phyloP scores from a whole-genome alignment of 2,329 filamentous ascomycete species.

The Phialemonium atrogriseum region DNA sequence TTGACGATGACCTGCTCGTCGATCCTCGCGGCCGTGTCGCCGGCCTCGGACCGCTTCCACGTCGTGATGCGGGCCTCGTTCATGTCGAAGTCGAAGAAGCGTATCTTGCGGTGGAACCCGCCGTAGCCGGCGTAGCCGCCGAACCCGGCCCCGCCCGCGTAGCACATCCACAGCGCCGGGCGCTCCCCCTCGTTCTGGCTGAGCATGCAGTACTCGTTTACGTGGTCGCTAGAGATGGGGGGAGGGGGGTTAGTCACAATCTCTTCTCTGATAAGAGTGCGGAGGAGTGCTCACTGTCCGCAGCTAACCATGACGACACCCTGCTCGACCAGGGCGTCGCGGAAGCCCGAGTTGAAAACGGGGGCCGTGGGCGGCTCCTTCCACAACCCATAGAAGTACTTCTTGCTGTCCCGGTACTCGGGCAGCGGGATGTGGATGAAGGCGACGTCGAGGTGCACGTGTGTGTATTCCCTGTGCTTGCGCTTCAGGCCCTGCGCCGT shows the following conservation, averaged over 20 bases:
- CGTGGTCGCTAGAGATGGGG: slow-evolving; percentile 61
- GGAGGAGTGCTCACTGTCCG: slow-evolving; percentile 59
- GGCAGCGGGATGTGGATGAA: slow-evolving; percentile 97
- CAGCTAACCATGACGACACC: slow-evolving; percentile 82
- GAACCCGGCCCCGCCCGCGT: slow-evolving; percentile 84
- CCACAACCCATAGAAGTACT: slow-evolving; percentile 61
- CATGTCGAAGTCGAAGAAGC: slow-evolving; percentile 89
- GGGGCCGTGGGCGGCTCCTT: slow-evolving; percentile 82
- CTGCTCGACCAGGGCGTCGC: slow-evolving; percentile 77
- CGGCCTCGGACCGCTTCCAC: slow-evolving; percentile 80
- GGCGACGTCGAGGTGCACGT: slow-evolving; percentile 89
- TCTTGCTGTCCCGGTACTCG: slow-evolving; percentile 63
- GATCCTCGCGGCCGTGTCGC: slow-evolving; percentile 40
- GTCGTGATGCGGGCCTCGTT: slow-evolving; percentile 83
- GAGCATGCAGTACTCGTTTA: slow-evolving; percentile 91
- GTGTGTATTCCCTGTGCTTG: slow-evolving; percentile 75
- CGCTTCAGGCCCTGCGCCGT: slow-evolving; percentile 68
- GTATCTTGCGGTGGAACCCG: slow-evolving; percentile 72
- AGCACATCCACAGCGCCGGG: slow-evolving; percentile 93
- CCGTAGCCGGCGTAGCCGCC: slow-evolving; percentile 92
- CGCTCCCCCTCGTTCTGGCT: slow-evolving; percentile 44
- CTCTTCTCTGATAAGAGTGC: neutral
- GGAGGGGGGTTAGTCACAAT: neutral
- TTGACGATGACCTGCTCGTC: slow-evolving; percentile 62
- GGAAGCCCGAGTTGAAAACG: slow-evolving; percentile 84